Percentiles rank a stretch among this genome's conserved stretches.
These are phyloP conservation scores for Cochlearia excelsa DNA, from an alignment of 345 rosid species.

Conservation along the genomic window DNA sequence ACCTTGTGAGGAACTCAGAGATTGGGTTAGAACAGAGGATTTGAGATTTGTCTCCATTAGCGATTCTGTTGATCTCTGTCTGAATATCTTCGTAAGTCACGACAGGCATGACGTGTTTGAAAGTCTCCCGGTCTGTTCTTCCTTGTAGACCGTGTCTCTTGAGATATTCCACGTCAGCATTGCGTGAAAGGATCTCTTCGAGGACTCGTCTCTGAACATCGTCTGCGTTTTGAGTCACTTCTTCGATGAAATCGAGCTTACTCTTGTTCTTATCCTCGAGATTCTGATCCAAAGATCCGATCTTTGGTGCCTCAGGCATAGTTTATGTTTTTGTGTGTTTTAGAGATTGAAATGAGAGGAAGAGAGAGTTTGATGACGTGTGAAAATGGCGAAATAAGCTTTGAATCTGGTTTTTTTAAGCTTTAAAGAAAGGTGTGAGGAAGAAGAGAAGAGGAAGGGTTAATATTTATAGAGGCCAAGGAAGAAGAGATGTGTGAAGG, in stretches of 20 bases:
- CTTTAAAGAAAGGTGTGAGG: constrained; percentile 50
- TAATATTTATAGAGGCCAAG: constrained; percentile 42
- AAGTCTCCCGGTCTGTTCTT: constrained; percentile 61
- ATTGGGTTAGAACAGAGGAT: constrained; percentile 86
- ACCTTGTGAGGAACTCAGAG: constrained; percentile 99
- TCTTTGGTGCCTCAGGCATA: constrained; percentile 93
- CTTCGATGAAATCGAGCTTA: constrained; percentile 71
- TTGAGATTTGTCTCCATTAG: constrained; percentile 81
- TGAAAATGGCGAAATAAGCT: neutral
- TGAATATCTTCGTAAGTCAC: constrained; percentile 83
- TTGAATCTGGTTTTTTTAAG: neutral
- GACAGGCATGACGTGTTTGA: constrained; percentile 71
- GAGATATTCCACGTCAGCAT: constrained; percentile 89
- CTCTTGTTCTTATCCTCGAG: constrained; percentile 53
- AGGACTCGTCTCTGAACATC: constrained; percentile 68
- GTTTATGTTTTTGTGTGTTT: constrained; percentile 5
- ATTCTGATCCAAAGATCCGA: constrained; percentile 29
- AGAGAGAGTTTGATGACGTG: neutral
- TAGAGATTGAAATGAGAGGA: constrained; percentile 5
- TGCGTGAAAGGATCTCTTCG: constrained; percentile 72
- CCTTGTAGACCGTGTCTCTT: constrained; percentile 62
- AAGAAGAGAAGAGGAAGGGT: constrained; percentile 37
- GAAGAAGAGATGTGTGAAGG: constrained; percentile 14
- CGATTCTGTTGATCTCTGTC: constrained; percentile 75
- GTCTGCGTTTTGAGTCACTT: constrained; percentile 69